Evolutionary conservation across 305 asterid genomes (phyloP), one percentile per base, ranked within the genome.

Genomic region (Andrographis paniculata): DNA sequence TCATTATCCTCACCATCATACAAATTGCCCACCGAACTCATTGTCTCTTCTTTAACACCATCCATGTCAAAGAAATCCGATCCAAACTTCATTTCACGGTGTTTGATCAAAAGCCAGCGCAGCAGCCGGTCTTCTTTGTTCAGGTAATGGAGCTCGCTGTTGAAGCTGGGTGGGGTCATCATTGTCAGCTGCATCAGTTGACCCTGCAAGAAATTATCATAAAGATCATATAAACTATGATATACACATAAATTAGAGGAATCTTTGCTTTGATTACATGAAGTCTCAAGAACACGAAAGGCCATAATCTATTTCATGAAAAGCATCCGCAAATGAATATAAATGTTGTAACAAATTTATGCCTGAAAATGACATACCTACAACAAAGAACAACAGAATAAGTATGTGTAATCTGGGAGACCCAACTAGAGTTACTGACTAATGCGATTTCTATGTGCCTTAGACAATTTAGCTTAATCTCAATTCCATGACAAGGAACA

Each of bases 151-250:
- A 78, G 80, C 76, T 86, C 94, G 1, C 45, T 56, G 73, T 77
- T 79, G 20, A 86, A 75, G 64, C 71, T 77, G 56, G 96, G 92
- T 2, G 96, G 88, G 36, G 96, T 67, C 94, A 86, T 86, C 92
- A 86, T 61, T 13, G 84, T 79, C 89, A 86, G 67, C 70, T 86
- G 94, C 70, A 72, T 55, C 67, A 82, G 60, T 50, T 60, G 64
- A 43, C 80, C 96, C 89, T 82, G 53, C 35, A 59, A 5, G 14
- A 48, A 8, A 27, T 48, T 20, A 4, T 5, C 13, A 45, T 1
- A 5, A 43, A 1, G 1, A 2, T 20, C 5, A 22, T 7, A 2
- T 3, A n/a, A n/a, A n/a, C n/a, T n/a, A n/a, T n/a, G n/a, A n/a
- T n/a, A n/a, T n/a, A n/a, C n/a, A n/a, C n/a, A n/a, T n/a, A n/a